Evolutionary conservation across 345 rosid genomes (phyloP).

Genomic region (Ailanthus altissimus): DNA sequence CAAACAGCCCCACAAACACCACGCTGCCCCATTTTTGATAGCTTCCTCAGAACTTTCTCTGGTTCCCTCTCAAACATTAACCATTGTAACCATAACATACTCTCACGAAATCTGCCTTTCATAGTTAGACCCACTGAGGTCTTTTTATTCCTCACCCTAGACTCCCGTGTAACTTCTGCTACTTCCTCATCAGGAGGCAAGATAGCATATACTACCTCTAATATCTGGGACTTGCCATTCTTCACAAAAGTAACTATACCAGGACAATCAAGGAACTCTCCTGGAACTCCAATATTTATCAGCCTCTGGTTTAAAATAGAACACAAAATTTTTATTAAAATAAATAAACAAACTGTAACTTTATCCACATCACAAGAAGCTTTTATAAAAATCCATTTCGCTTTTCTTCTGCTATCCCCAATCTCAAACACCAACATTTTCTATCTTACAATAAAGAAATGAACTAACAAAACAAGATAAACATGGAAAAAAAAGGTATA

Average conservation of each 20-base stretch:
- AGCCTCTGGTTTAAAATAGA: slow-evolving; percentile 58
- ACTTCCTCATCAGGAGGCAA: slow-evolving; percentile 74
- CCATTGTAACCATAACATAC: slow-evolving; percentile 80
- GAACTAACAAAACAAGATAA: background rate
- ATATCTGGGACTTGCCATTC: slow-evolving; percentile 38
- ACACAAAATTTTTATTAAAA: too few relatives aligned
- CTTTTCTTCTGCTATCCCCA: background rate
- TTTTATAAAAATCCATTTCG: background rate
- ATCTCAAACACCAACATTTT: background rate
- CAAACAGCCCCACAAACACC: slow-evolving; percentile 98
- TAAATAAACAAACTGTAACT: background rate
- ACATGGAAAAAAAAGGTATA: background rate
- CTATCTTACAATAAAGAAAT: background rate
- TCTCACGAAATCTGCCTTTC: slow-evolving; percentile 51
- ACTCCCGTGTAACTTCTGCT: slow-evolving; percentile 34
- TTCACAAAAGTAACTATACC: slow-evolving; percentile 58
- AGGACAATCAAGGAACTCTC: slow-evolving; percentile 40
- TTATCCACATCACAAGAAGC: background rate
- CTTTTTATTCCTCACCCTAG: slow-evolving; percentile 38
- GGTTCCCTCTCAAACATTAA: slow-evolving; percentile 83
- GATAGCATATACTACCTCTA: slow-evolving; percentile 56
- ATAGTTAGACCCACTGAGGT: slow-evolving; percentile 26
- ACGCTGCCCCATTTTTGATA: slow-evolving; percentile 56
- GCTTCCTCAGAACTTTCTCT: slow-evolving; percentile 40
- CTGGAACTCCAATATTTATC: slow-evolving; percentile 57